phyloP scores from a whole-genome alignment of 1,139 yeast species.

The Scheffersomyces parashehatae region DNA sequence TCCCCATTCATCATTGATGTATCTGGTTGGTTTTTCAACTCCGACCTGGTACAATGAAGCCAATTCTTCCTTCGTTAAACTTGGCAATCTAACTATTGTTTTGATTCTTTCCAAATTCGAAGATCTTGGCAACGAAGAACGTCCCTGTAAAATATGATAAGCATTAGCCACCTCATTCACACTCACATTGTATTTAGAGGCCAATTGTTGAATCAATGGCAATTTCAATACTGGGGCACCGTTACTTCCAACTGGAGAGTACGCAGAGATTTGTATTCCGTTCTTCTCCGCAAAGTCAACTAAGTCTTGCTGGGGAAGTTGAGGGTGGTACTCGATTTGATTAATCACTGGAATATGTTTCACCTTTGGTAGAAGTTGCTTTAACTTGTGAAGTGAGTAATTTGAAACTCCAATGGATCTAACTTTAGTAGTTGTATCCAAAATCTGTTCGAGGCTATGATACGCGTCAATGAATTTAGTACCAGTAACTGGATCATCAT shows the following conservation, averaged over 20 bases:
- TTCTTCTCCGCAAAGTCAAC: constrained; percentile 26
- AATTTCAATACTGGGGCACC: constrained; percentile 39
- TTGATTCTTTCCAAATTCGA: constrained; percentile 39
- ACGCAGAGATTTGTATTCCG: constrained; percentile 30
- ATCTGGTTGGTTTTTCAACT: constrained; percentile 39
- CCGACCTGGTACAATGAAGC: constrained; percentile 44
- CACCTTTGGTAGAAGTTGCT: constrained; percentile 26
- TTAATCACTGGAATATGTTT: constrained; percentile 32
- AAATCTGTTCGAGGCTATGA: constrained; percentile 46
- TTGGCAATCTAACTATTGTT: constrained; percentile 33
- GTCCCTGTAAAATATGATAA: constrained; percentile 37
- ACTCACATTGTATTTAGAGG: constrained; percentile 31
- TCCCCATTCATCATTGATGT: constrained; percentile 38
- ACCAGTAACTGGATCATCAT: constrained; percentile 41
- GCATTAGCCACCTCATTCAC: constrained; percentile 38
- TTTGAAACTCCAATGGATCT: constrained; percentile 36
- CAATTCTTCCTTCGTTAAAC: constrained; percentile 45
- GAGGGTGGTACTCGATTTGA: constrained; percentile 41
- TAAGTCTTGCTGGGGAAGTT: constrained; percentile 39
- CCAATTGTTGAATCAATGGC: constrained; percentile 32
- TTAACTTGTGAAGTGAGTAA: constrained; percentile 29
- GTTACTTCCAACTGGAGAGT: constrained; percentile 36
- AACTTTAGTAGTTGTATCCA: constrained; percentile 28
- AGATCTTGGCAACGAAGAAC: constrained; percentile 36
- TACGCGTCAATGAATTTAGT: constrained; percentile 48